Evolutionary conservation across 495 filamentous ascomycete species (phyloP).

Genomic region (Penicillium canescens): DNA sequence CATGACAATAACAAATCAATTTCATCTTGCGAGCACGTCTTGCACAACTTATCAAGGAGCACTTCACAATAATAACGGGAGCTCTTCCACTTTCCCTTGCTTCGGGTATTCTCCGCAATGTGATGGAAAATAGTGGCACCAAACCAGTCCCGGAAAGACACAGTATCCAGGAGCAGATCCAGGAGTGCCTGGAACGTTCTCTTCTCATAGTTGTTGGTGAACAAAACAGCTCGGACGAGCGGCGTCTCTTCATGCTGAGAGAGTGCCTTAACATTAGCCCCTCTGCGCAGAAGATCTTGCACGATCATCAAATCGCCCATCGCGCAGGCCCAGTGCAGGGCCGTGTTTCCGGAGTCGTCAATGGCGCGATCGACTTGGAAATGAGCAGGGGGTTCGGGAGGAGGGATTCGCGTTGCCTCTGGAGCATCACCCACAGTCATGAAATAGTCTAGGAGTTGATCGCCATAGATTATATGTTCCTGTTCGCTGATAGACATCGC

Average conservation of each 20-base stretch:
- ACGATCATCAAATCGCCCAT: conserved; percentile 96
- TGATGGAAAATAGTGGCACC: conserved; percentile 90
- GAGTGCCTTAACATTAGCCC: conserved; percentile 61
- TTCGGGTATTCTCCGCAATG: conserved; percentile 78
- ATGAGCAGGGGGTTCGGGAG: conserved; percentile 75
- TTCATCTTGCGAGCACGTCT: conserved; percentile 63
- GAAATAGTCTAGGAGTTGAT: conserved; percentile 93
- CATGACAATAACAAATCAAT: conserved; percentile 68
- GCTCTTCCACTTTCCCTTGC: conserved; percentile 75
- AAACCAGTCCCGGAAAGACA: conserved; percentile 72
- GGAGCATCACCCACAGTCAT: conserved; percentile 73
- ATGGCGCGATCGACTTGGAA: conserved; percentile 88
- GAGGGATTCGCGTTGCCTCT: conserved; percentile 54
- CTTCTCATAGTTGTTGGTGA: conserved; percentile 94
- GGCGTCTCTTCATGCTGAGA: conserved; percentile 89
- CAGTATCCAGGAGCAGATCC: conserved; percentile 72
- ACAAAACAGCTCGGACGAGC: conserved; percentile 89
- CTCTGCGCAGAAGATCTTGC: conserved; percentile 74
- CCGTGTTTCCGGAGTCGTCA: conserved; percentile 84
- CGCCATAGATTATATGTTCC: conserved; percentile 84
- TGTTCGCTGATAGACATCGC: conserved; percentile 70
- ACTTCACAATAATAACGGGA: conserved; percentile 91
- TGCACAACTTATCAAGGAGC: conserved; percentile 79
- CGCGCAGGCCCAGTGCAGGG: conserved; percentile 94
- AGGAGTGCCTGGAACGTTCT: conserved; percentile 80